Evolutionary conservation across 352 stramenopile species (phyloP), one percentile per base, ranked within the genome.

Genomic region (Phytophthora idaei): DNA sequence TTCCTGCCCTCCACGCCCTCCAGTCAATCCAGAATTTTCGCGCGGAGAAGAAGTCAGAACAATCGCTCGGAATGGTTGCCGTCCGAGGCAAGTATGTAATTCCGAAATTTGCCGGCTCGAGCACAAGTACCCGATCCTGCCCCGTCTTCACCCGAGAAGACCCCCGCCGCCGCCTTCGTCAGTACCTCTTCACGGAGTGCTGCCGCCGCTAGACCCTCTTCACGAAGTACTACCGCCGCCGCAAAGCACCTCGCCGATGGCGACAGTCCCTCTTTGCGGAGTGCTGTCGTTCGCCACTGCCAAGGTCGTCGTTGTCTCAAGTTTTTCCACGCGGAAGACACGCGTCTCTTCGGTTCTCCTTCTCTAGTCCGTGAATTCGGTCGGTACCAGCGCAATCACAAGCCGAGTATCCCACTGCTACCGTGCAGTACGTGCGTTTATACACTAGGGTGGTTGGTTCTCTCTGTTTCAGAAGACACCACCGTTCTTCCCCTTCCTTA

Each of bases 401-500:
- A n/a, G 45, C 45, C 6, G 17, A 51, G 25, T 51, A 17, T 51
- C 21, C 21, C 45, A 51, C 45, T 14, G 17, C 17, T 51, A 17
- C 45, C 7, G 45, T n/a, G 45, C 17, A 51, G 45, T 51, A 17
- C 17, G 45, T 51, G 45, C 45, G 17, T 51, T 15, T 34, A 51
- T n/a, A n/a, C 45, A 51, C 45, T 32, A 34, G 45, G 45, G 17
- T 6, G n/a, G 45, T 51, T n/a, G 25, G 25, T 32, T 17, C 25
- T 31, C 8, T 32, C 25, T 32, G 34, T 8, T 51, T 32, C 5
- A 27, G n/a, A n/a, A 28, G 25, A 31, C 6, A 3, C 25, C 17
- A 7, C 45, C 45, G 17, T 31, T 51, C 41, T 51, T 12, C 25
- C n/a, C 17, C 45, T 51, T 51, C 32, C 25, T 51, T n/a, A 51